Conservation (phyloP, 345 rosid species). For the Gossypium stocksii region DNA sequence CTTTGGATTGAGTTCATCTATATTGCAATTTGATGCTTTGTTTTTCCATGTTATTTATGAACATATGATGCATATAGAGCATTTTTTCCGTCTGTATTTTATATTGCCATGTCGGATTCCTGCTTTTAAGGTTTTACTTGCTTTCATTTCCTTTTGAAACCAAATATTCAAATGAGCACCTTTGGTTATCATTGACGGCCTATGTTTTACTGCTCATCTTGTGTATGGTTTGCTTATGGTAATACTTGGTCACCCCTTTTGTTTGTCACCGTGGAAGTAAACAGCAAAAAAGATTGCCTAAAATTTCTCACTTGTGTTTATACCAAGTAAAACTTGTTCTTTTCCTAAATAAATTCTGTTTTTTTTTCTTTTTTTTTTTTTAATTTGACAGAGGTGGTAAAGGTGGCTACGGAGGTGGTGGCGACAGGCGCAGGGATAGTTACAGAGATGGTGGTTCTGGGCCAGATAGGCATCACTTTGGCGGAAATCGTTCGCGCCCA, state of each 20-base stretch:
- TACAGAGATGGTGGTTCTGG: slow-evolving; percentile 76
- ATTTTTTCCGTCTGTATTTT: not conserved
- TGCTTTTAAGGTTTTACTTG: not conserved
- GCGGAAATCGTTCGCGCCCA: slow-evolving; percentile 93
- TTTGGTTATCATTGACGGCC: not conserved
- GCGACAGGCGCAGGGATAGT: slow-evolving; percentile 81
- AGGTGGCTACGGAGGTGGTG: slow-evolving; percentile 82
- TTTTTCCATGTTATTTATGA: not conserved
- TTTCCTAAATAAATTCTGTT: not conserved
- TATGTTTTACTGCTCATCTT: not conserved
- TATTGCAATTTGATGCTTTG: not conserved
- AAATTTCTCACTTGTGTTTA: not conserved
- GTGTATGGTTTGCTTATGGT: not conserved
- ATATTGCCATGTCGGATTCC: not conserved
- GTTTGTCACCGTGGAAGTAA: not conserved
- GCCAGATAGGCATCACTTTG: slow-evolving; percentile 76
- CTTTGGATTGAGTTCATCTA: not conserved
- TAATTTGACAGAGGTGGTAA: slow-evolving; percentile 57
- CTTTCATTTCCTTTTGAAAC: not conserved
- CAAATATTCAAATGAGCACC: not conserved
- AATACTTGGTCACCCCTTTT: not conserved
- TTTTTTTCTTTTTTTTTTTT: slow-evolving; percentile 10
- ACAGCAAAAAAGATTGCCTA: not conserved
- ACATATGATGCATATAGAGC: not conserved
- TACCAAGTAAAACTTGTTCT: not conserved